Evolutionary conservation across 805 yeast genomes (phyloP).

Genomic region (Saccharomycopsis synnaedendra): DNA sequence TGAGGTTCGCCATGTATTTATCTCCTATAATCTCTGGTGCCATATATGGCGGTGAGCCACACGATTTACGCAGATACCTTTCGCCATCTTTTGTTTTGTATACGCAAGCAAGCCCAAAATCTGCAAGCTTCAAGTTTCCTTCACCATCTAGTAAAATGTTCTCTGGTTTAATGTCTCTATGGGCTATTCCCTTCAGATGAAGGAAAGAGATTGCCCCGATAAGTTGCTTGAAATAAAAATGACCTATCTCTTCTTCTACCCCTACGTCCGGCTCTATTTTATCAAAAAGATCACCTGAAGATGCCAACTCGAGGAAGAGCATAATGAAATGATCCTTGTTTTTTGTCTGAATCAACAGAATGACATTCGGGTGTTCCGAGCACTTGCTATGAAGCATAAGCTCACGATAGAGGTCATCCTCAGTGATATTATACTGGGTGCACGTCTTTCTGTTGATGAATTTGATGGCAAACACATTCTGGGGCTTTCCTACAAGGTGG

Average conservation of each 20-base stretch:
- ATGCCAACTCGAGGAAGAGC: conserved; percentile 57
- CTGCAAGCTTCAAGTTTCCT: conserved; percentile 66
- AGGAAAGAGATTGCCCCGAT: conserved; percentile 47
- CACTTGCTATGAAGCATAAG: conserved; percentile 48
- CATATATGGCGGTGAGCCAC: conserved; percentile 70
- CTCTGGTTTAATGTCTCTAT: conserved; percentile 60
- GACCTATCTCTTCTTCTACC: conserved; percentile 53
- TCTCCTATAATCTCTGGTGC: conserved; percentile 57
- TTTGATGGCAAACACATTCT: conserved; percentile 43
- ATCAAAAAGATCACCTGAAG: conserved; percentile 69
- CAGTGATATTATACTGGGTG: conserved; percentile 25
- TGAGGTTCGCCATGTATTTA: conserved; percentile 43
- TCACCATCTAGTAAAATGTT: conserved; percentile 48
- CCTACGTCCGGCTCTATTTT: conserved; percentile 71
- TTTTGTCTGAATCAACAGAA: conserved; percentile 42
- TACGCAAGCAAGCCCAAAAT: conserved; percentile 64
- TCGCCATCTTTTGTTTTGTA: conserved; percentile 39
- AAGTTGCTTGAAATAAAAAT: conserved; percentile 57
- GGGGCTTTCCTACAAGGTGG: conserved; percentile 24
- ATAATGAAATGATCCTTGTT: conserved; percentile 47
- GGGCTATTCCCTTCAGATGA: conserved; percentile 56
- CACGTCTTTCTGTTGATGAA: conserved; percentile 36
- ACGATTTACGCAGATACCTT: conserved; percentile 37
- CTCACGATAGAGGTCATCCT: conserved; percentile 38
- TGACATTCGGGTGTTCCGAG: conserved; percentile 47